Evolutionary conservation across 2,329 filamentous ascomycete species (phyloP), one percentile per base, ranked within the genome.

Genomic region (Diaporthe ilicicola): DNA sequence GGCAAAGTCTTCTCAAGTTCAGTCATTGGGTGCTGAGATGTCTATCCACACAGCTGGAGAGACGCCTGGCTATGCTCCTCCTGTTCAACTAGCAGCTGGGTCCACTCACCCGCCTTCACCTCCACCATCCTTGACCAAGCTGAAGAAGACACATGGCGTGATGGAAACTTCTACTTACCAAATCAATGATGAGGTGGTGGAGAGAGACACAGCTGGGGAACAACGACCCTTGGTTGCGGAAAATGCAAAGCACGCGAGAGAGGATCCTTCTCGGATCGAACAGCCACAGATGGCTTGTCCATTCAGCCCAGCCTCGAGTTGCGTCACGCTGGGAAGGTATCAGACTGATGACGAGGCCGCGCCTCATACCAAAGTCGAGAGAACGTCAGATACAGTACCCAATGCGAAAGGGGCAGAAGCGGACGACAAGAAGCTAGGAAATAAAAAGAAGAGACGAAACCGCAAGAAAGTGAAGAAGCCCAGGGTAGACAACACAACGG

Each of bases 391-490:
- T 4, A 50, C 3, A 24, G 24, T 17, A 34, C 27, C 42, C 13
- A 19, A 17, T 15, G 4, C 48, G 15, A 44, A 32, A 10, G 53
- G 4, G 66, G 42, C 59, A 56, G 67, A 56, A 53, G 66, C 42
- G 42, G 65, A 53, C 27, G 70, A 22, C n/a, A 42, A 50, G 17
- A 19, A 56, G 13, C 39, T 59, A 7, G 46, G 10, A 29, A 37
- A 29, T 7, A 64, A 56, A 17, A 64, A 64, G 48, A 71, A 69
- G 29, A 50, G 50, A 19, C 44, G 34, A 13, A 54, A 34, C 29
- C 67, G 67, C 1, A 69, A 62, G 34, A 69, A 69, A 50, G n/a
- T 19, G 1, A 65, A 55, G n/a, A 68, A 66, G 55, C 15, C n/a
- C 2, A 34, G 24, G 29, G 22, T 9, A 10, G 32, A 37, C 27